These are phyloP conservation scores for Kodamaea anthophila DNA, from an alignment of 1,139 yeast species.

Conservation along the genomic window DNA sequence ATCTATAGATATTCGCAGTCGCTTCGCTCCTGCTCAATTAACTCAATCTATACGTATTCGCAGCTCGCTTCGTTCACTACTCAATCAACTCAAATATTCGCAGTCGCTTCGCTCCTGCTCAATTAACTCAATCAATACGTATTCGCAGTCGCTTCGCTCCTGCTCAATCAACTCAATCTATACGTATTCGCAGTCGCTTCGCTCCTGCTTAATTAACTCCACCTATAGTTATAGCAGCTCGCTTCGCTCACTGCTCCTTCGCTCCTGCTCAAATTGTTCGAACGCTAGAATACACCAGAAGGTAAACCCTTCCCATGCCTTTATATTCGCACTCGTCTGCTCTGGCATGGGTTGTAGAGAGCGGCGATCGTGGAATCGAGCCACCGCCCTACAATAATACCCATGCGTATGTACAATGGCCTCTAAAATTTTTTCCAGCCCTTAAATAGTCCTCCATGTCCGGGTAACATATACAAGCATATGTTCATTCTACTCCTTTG, in stretches of 20 bases:
- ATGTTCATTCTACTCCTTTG: neutral
- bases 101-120: too few relatives aligned
- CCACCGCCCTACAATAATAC: slow-evolving; percentile 51
- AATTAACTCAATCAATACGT: too few relatives aligned
- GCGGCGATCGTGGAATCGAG: slow-evolving; percentile 36
- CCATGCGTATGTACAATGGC: slow-evolving; percentile 45
- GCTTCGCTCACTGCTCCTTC: neutral
- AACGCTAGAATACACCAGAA: slow-evolving; percentile 43
- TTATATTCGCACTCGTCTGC: slow-evolving; percentile 39
- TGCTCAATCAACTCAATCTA: too few relatives aligned
- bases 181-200: too few relatives aligned
- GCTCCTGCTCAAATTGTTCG: slow-evolving; percentile 23
- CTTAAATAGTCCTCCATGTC: slow-evolving; percentile 1
- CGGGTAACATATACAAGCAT: slow-evolving; percentile 6
- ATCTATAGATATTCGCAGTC: too few relatives aligned
- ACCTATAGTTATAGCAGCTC: too few relatives aligned
- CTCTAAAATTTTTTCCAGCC: slow-evolving; percentile 13
- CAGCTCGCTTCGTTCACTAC: too few relatives aligned
- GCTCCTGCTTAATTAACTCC: too few relatives aligned
- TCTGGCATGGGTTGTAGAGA: slow-evolving; percentile 52
- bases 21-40: too few relatives aligned
- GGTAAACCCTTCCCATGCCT: slow-evolving; percentile 27
- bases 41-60: too few relatives aligned
- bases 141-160: too few relatives aligned
- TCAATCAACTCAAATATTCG: too few relatives aligned